A percentile compares a stretch with the other conserved stretches of the same genome.
Evolutionary conservation across 768 basidiomycete species (phyloP).

Genomic region (Boletellus ananiceps): DNA sequence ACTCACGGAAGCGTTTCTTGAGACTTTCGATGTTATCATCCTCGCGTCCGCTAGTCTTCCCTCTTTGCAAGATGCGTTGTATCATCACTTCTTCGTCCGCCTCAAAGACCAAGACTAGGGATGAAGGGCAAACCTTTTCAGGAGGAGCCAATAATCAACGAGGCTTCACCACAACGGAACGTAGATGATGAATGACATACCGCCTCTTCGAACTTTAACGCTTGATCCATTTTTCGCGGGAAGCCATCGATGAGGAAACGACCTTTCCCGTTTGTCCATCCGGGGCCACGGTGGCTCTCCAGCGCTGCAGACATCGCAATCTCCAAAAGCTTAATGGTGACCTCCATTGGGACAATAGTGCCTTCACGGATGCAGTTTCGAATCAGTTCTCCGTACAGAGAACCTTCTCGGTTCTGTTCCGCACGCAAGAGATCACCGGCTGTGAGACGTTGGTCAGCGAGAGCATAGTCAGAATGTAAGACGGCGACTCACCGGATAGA

Average conservation of each 20-base stretch:
- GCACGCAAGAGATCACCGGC: conserved; percentile 97
- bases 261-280: conserved; percentile 68
- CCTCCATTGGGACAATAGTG: conserved; percentile 92
- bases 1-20: conserved; percentile 91
- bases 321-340: conserved; percentile 92
- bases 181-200: conserved; percentile 39
- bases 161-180: neutral
- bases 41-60: conserved; percentile 90
- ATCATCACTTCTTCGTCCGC: conserved; percentile 89
- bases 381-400: conserved; percentile 80
- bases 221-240: conserved; percentile 99
- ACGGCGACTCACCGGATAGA: conserved; percentile 67
- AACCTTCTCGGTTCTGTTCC: conserved; percentile 85
- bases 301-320: conserved; percentile 79
- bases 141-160: neutral
- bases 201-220: conserved; percentile 80
- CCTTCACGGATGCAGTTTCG: conserved; percentile 87
- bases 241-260: conserved; percentile 97
- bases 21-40: conserved; percentile 95
- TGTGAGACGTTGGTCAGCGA: conserved; percentile 27
- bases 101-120: conserved; percentile 78
- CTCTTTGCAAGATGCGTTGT: conserved; percentile 78
- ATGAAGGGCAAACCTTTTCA: conserved; percentile 71
- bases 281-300: conserved; percentile 39
- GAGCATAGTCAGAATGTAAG: conserved; percentile 3